Conservation (phyloP, 2,329 filamentous ascomycete genomes). For the Pestalotiopsis sp. region DNA sequence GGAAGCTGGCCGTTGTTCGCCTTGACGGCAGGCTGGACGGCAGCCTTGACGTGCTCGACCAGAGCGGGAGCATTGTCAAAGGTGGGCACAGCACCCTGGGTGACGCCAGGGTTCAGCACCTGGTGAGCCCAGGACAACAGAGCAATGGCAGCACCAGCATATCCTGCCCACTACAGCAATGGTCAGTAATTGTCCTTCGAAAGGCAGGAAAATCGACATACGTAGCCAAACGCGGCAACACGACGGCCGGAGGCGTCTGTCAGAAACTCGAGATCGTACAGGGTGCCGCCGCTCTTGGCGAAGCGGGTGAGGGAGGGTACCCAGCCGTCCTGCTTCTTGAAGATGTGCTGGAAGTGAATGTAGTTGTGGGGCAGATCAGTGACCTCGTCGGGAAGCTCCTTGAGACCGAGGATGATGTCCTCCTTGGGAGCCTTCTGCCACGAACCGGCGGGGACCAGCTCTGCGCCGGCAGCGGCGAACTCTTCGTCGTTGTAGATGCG, state of each 20-base stretch:
- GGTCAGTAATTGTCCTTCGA: too few species aligned
- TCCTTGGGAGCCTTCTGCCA: constrained; percentile 70
- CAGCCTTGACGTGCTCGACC: constrained; percentile 72
- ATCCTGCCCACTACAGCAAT: constrained; percentile 61
- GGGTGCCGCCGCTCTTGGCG: constrained; percentile 71
- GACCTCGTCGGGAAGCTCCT: constrained; percentile 75
- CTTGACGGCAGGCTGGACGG: constrained; percentile 66
- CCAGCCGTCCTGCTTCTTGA: constrained; percentile 79
- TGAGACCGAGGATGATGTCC: constrained; percentile 74
- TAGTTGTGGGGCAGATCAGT: constrained; percentile 66
- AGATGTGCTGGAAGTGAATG: constrained; percentile 74
- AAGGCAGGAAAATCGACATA: too few species aligned
- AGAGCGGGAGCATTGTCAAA: constrained; percentile 77
- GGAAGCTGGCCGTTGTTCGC: constrained; percentile 67
- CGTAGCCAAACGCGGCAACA: constrained; percentile 71
- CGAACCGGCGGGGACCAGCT: constrained; percentile 64
- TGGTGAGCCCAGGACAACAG: constrained; percentile 85
- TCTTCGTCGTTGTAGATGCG: constrained; percentile 67
- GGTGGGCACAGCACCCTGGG: constrained; percentile 65
- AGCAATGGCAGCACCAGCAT: constrained; percentile 72
- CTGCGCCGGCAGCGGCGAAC: constrained; percentile 64
- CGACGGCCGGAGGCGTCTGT: constrained; percentile 67
- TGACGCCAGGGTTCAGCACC: constrained; percentile 67
- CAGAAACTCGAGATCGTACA: constrained; percentile 88
- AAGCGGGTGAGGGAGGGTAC: constrained; percentile 79